These are phyloP conservation scores for Plasmodium falciparum DNA, from an alignment of 169 alveolate species.

Conservation along the genomic window DNA sequence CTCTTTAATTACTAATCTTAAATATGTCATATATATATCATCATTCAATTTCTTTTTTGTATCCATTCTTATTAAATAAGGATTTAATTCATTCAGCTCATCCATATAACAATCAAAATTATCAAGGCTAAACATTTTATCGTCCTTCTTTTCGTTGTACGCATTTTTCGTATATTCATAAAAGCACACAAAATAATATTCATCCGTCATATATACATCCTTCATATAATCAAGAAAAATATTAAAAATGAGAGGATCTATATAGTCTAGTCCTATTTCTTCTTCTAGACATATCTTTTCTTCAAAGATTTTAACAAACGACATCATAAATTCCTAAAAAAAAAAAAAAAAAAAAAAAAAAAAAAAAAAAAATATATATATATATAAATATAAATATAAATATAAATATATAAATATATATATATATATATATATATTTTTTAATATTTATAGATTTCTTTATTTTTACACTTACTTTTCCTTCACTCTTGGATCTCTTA, in stretches of 20 bases:
- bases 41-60: conserved; percentile 24
- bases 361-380: background rate
- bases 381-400: background rate
- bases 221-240: conserved; percentile 44
- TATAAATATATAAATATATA: background rate
- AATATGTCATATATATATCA: conserved; percentile 8
- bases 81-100: conserved; percentile 51
- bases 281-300: conserved; percentile 31
- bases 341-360: conserved; percentile 9
- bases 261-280: conserved; percentile 19
- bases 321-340: conserved; percentile 59
- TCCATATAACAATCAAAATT: conserved; percentile 27
- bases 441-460: background rate
- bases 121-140: conserved; percentile 8
- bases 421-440: background rate
- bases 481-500: conserved; percentile 54
- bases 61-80: conserved; percentile 20
- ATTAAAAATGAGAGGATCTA: conserved; percentile 48
- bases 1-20: conserved; percentile 17
- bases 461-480: conserved; percentile 25
- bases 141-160: conserved; percentile 18
- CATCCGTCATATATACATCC: conserved; percentile 54
- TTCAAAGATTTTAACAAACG: conserved; percentile 57
- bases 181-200: conserved; percentile 62
- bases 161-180: conserved; percentile 46